phyloP scores from a whole-genome alignment of 371 early-diverging fungal species.

The Mucor irregularis region DNA sequence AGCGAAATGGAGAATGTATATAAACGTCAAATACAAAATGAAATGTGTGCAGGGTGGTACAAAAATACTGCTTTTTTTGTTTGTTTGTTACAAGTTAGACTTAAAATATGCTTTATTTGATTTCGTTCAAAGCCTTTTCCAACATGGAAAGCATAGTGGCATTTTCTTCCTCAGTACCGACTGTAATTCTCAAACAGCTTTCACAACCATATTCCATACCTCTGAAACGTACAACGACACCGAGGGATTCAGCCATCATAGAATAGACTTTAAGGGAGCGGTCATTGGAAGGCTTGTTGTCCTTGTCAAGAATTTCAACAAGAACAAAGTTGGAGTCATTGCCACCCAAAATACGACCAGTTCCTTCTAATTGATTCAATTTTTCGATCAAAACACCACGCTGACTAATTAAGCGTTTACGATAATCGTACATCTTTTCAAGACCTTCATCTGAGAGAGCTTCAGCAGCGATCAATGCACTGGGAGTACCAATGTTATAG shows the following conservation, averaged over 20 bases:
- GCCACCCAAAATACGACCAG: slow-evolving; percentile 78
- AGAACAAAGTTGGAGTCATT: slow-evolving; percentile 96
- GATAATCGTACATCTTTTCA: slow-evolving; percentile 64
- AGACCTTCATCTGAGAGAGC: slow-evolving; percentile 79
- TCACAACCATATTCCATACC: slow-evolving; percentile 91
- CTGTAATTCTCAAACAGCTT: slow-evolving; percentile 91
- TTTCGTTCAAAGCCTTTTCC: slow-evolving; percentile 39
- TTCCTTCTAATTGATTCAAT: slow-evolving; percentile 53
- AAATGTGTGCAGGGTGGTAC: too few relatives aligned
- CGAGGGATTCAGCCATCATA: slow-evolving; percentile 77
- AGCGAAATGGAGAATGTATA: not conserved
- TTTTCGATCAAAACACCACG: slow-evolving; percentile 62
- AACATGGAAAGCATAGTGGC: slow-evolving; percentile 44
- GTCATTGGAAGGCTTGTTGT: slow-evolving; percentile 65
- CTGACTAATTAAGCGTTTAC: slow-evolving; percentile 59
- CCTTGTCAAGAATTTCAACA: slow-evolving; percentile 67
- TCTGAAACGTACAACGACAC: slow-evolving; percentile 92
- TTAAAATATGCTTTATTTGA: too few relatives aligned
- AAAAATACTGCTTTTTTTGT: too few relatives aligned
- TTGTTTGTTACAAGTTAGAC: too few relatives aligned
- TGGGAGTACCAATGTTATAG: slow-evolving; percentile 92
- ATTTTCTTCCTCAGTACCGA: slow-evolving; percentile 90
- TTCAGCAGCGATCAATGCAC: slow-evolving; percentile 74
- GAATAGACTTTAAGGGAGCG: slow-evolving; percentile 77
- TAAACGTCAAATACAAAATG: too few relatives aligned